A percentile compares a stretch with the other conserved stretches of the same genome.
phyloP scores from a whole-genome alignment of 345 rosid genomes.

The Pseudoturritis turrita region DNA sequence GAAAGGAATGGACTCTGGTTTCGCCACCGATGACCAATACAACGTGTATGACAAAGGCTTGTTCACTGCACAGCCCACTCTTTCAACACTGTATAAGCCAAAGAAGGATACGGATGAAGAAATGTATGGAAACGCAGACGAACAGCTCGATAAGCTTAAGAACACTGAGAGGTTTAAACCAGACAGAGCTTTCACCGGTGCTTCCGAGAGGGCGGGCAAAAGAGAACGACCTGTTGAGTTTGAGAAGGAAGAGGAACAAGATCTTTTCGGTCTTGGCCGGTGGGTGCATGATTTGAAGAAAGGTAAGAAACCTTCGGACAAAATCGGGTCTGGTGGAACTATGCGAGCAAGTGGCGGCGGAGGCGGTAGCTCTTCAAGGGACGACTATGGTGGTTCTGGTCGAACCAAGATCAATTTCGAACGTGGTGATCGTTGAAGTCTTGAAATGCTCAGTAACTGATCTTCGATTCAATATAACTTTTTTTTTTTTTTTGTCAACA shows the following conservation, averaged over 20 bases:
- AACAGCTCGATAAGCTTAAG: conserved; percentile 66
- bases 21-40: conserved; percentile 91
- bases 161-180: conserved; percentile 78
- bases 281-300: conserved; percentile 67
- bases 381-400: conserved; percentile 51
- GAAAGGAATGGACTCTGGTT: conserved; percentile 97
- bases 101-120: conserved; percentile 81
- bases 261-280: conserved; percentile 75
- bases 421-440: too few species aligned
- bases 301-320: conserved; percentile 63
- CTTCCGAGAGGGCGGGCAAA: conserved; percentile 55
- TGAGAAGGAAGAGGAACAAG: conserved; percentile 70
- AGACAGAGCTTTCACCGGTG: conserved; percentile 55
- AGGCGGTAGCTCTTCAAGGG: conserved; percentile 42
- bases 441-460: too few species aligned
- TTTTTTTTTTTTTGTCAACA: too few species aligned
- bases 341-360: conserved; percentile 52
- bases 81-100: conserved; percentile 82
- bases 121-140: conserved; percentile 70
- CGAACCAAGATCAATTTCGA: conserved; percentile 62
- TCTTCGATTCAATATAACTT: too few species aligned
- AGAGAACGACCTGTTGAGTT: conserved; percentile 79
- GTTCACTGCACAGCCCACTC: conserved; percentile 81
- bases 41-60: conserved; percentile 89
- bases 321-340: conserved; percentile 59